phyloP scores from a whole-genome alignment of 2,329 filamentous ascomycete species.

The Gnomoniopsis smithogilvyi region DNA sequence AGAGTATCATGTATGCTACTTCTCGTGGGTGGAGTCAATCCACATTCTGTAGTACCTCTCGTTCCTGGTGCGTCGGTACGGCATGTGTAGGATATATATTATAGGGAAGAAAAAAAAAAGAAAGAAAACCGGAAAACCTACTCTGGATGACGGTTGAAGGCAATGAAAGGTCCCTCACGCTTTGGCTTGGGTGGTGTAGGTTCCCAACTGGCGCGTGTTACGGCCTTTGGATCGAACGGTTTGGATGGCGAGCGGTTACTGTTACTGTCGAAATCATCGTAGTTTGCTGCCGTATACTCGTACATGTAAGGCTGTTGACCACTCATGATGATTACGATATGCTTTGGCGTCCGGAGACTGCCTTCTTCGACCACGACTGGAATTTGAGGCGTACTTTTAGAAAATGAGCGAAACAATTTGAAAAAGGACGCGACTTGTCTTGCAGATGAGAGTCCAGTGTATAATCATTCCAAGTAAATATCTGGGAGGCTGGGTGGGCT shows the following conservation, averaged over 20 bases:
- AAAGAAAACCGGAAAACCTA: slow-evolving; percentile 43
- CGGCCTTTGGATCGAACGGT: slow-evolving; percentile 82
- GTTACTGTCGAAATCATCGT: slow-evolving; percentile 35
- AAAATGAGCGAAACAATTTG: not conserved
- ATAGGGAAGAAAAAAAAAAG: no score
- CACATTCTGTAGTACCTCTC: slow-evolving; percentile 2
- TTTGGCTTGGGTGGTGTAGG: slow-evolving; percentile 60
- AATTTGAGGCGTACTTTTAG: not conserved
- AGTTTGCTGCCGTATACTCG: slow-evolving; percentile 61
- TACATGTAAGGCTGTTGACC: slow-evolving; percentile 67
- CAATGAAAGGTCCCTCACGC: slow-evolving; percentile 71
- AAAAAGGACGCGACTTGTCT: not conserved
- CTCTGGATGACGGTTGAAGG: slow-evolving; percentile 87
- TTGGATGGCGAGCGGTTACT: slow-evolving; percentile 45
- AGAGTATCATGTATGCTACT: not conserved
- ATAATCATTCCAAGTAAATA: not conserved
- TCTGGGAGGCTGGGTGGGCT: slow-evolving; percentile 11
- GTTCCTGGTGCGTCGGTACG: no score
- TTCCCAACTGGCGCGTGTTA: slow-evolving; percentile 75
- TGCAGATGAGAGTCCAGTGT: not conserved
- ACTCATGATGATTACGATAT: slow-evolving; percentile 26
- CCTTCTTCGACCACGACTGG: not conserved
- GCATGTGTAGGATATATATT: not conserved
- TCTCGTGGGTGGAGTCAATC: not conserved
- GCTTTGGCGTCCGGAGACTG: not conserved